These are phyloP conservation scores for Emericellopsis atlantica DNA, from an alignment of 2,329 filamentous ascomycete genomes.

Conservation along the genomic window DNA sequence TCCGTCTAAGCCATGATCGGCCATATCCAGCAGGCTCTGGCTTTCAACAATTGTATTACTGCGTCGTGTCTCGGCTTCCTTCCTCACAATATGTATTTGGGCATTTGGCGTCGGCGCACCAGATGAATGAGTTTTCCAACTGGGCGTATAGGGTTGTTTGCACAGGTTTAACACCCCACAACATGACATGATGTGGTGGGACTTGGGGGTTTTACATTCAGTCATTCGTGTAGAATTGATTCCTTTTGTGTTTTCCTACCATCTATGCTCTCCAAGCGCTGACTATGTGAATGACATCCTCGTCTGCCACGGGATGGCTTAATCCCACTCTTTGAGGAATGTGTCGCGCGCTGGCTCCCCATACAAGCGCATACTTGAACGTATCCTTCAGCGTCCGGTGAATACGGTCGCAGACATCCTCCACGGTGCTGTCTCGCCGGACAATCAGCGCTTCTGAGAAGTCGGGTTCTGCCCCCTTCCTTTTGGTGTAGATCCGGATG, in stretches of 20 bases:
- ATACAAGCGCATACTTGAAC: conserved; percentile 97
- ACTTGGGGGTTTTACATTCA: too few relatives aligned
- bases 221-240: background rate
- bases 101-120: background rate
- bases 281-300: conserved; percentile 57
- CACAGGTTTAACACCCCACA: too few relatives aligned
- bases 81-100: background rate
- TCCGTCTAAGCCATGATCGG: conserved; percentile 4
- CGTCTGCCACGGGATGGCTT: conserved; percentile 61
- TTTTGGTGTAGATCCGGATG: conserved; percentile 92
- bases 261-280: conserved; percentile 50
- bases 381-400: conserved; percentile 93
- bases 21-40: too few relatives aligned
- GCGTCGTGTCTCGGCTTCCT: background rate
- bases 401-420: conserved; percentile 94
- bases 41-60: background rate
- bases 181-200: too few relatives aligned
- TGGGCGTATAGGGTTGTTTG: background rate
- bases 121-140: background rate
- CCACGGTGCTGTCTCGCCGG: conserved; percentile 73
- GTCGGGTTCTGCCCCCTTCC: conserved; percentile 81
- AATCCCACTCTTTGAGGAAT: conserved; percentile 87
- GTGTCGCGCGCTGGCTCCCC: conserved; percentile 93
- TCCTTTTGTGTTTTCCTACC: background rate
- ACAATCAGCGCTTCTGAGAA: conserved; percentile 92